Percentiles rank a stretch among this genome's conserved stretches.
Evolutionary conservation across 306 rosid genomes (phyloP).

Genomic region (Delonix regia): DNA sequence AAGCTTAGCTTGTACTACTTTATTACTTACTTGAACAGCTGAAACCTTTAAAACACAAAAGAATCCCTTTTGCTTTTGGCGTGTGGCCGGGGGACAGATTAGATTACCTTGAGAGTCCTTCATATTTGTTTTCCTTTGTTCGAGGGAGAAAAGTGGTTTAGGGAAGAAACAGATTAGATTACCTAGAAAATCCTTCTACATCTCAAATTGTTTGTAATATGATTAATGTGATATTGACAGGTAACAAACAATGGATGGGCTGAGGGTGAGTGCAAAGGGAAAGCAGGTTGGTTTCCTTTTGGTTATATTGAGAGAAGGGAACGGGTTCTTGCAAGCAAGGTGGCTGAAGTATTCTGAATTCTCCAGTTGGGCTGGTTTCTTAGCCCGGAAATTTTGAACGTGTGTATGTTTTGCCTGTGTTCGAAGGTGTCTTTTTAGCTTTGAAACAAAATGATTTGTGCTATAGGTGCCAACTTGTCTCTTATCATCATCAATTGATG

Average conservation of each 20-base stretch:
- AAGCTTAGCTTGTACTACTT: background rate
- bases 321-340: slow-evolving; percentile 87
- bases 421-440: slow-evolving; percentile 9
- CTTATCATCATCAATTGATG: slow-evolving; percentile 36
- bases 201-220: slow-evolving; percentile 18
- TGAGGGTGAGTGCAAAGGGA: slow-evolving; percentile 89
- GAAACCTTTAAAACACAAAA: background rate
- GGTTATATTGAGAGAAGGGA: slow-evolving; percentile 76
- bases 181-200: background rate
- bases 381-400: slow-evolving; percentile 38
- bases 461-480: slow-evolving; percentile 38
- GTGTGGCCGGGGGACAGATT: no score
- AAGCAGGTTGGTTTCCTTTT: slow-evolving; percentile 82
- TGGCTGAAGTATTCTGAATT: slow-evolving; percentile 69
- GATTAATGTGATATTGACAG: slow-evolving; percentile 42
- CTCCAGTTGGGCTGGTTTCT: slow-evolving; percentile 30
- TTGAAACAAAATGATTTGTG: slow-evolving; percentile 41
- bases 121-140: no score
- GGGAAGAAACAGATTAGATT: background rate
- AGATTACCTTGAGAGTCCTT: background rate
- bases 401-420: slow-evolving; percentile 38
- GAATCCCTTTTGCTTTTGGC: background rate
- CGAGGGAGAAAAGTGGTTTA: no score
- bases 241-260: slow-evolving; percentile 79
- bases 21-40: background rate